Conservation (phyloP, 2,329 filamentous ascomycete genomes). For the Botrytis fragariae region DNA sequence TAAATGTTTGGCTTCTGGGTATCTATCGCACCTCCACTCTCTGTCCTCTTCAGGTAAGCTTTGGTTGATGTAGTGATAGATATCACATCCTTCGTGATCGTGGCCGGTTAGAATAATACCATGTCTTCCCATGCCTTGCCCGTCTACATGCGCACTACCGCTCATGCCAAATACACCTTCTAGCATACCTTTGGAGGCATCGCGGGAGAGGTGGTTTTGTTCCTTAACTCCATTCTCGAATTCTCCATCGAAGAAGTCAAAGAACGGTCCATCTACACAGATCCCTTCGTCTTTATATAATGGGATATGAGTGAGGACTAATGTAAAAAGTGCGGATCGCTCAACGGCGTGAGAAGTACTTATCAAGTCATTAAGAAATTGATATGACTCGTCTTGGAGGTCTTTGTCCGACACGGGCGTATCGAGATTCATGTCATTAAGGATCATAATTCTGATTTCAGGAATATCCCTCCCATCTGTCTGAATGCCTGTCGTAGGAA, state of each 20-base stretch:
- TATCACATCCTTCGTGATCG: constrained; percentile 92
- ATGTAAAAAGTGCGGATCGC: constrained; percentile 65
- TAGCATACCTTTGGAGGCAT: constrained; percentile 72
- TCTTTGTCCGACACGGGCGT: constrained; percentile 66
- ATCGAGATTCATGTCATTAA: constrained; percentile 95
- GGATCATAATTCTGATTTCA: constrained; percentile 75
- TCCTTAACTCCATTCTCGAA: constrained; percentile 73
- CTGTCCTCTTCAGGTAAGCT: constrained; percentile 37
- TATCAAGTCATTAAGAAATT: constrained; percentile 71
- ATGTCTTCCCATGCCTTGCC: constrained; percentile 61
- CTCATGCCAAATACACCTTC: constrained; percentile 81
- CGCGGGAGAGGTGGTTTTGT: constrained; percentile 81
- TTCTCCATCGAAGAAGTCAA: constrained; percentile 70
- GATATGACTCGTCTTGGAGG: constrained; percentile 74
- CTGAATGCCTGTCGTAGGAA: constrained; percentile 44
- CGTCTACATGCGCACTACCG: constrained; percentile 56
- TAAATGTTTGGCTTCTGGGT: constrained; percentile 45
- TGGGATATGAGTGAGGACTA: constrained; percentile 90
- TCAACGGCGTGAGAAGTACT: constrained; percentile 59
- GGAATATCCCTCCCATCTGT: constrained; percentile 52
- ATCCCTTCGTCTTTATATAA: constrained; percentile 78
- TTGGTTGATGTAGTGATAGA: constrained; percentile 76
- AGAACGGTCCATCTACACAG: constrained; percentile 81
- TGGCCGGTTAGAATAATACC: constrained; percentile 89
- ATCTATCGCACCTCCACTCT: constrained; percentile 45